Evolutionary conservation across 1,284 basidiomycete genomes (phyloP).

Genomic region (Cryptococcus sp.): DNA sequence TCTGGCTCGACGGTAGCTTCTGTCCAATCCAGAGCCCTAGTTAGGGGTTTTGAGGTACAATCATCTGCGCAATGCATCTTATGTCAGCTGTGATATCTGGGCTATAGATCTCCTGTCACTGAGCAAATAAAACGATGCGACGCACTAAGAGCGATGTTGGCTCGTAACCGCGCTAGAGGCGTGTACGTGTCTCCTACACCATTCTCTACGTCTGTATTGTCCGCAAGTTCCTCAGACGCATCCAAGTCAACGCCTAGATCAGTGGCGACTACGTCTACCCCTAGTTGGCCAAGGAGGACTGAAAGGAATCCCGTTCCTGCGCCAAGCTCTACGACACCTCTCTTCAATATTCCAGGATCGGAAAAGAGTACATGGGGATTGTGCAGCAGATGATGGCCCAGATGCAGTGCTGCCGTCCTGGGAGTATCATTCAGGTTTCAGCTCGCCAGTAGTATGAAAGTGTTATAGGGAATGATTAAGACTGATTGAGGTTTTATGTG

Average conservation of each 20-base stretch:
- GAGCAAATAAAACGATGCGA: not conserved
- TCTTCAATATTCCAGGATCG: not conserved
- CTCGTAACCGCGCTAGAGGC: slow-evolving; percentile 35
- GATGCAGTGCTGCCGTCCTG: slow-evolving; percentile 39
- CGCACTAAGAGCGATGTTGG: slow-evolving; percentile 47
- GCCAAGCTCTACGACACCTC: slow-evolving; percentile 46
- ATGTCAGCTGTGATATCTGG: not conserved
- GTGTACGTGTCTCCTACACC: slow-evolving; percentile 19
- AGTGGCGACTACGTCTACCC: slow-evolving; percentile 33
- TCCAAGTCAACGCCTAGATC: slow-evolving; percentile 35
- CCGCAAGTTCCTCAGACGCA: not conserved
- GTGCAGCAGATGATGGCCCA: slow-evolving; percentile 44
- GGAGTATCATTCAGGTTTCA: not conserved
- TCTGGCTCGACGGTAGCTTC: slow-evolving; percentile 19
- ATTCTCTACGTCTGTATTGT: not conserved
- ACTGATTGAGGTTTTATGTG: not conserved
- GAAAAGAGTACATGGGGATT: slow-evolving; percentile 15
- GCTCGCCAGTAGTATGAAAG: slow-evolving; percentile 11
- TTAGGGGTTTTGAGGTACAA: not conserved
- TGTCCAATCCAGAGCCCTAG: slow-evolving; percentile 40
- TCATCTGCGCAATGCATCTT: slow-evolving; percentile 8
- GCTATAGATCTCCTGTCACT: not conserved
- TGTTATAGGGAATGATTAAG: not conserved
- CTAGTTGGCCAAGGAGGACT: slow-evolving; percentile 41
- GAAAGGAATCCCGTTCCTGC: slow-evolving; percentile 52